These are phyloP conservation scores for Colletotrichum ledebouriae DNA, from an alignment of 2,329 filamentous ascomycete species.

Conservation along the genomic window DNA sequence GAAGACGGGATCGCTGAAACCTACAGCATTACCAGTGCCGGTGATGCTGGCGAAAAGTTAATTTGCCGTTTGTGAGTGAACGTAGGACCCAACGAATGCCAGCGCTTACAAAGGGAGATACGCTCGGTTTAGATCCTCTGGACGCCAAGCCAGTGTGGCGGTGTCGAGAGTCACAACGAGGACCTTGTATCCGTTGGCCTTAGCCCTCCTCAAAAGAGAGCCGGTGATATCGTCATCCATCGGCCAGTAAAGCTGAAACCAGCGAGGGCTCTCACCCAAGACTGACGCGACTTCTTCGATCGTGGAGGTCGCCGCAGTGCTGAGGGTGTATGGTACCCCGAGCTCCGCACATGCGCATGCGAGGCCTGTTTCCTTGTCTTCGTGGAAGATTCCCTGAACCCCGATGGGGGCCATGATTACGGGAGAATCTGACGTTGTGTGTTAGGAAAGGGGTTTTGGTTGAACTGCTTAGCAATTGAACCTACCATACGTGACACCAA, in stretches of 20 bases:
- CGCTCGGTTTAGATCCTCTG: slow-evolving; percentile 73
- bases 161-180: slow-evolving; percentile 82
- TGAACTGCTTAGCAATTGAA: slow-evolving; percentile 2
- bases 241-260: slow-evolving; percentile 85
- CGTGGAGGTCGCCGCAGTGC: slow-evolving; percentile 72
- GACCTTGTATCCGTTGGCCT: slow-evolving; percentile 71
- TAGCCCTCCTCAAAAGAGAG: slow-evolving; percentile 73
- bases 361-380: slow-evolving; percentile 73
- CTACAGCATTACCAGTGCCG: slow-evolving; percentile 70
- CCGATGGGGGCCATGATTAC: slow-evolving; percentile 77
- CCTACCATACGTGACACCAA: slow-evolving; percentile 62
- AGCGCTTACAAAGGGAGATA: slow-evolving; percentile 66
- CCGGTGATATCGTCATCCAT: slow-evolving; percentile 73
- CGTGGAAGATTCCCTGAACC: slow-evolving; percentile 76
- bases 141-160: slow-evolving; percentile 77
- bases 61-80: no score
- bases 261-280: slow-evolving; percentile 69
- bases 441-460: background rate
- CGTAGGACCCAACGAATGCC: no score
- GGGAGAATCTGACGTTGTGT: slow-evolving; percentile 55
- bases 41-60: slow-evolving; percentile 50
- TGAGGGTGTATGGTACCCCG: slow-evolving; percentile 75
- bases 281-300: slow-evolving; percentile 77
- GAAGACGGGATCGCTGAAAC: slow-evolving; percentile 78
- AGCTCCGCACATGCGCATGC: slow-evolving; percentile 72